These are phyloP conservation scores for Crucihimalaya himalaica DNA, from an alignment of 345 rosid genomes.

Conservation along the genomic window DNA sequence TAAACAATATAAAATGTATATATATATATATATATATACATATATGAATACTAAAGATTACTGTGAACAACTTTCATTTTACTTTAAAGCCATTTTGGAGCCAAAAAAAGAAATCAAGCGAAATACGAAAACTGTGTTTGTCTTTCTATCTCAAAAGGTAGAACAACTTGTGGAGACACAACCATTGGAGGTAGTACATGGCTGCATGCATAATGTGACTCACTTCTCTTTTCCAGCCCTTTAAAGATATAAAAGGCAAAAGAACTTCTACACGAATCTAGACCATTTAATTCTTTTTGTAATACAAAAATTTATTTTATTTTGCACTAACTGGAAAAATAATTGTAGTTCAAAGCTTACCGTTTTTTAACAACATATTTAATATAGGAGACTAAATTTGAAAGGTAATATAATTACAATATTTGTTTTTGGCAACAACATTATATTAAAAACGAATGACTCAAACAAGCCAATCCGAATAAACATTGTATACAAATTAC, in stretches of 20 bases:
- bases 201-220: conserved; percentile 38
- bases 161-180: conserved; percentile 34
- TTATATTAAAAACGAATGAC: too few species aligned
- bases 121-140: background rate
- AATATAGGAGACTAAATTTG: background rate
- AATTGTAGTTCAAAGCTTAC: background rate
- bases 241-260: conserved; percentile 8
- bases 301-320: background rate
- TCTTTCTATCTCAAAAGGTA: conserved; percentile 5
- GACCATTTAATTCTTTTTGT: conserved; percentile 7
- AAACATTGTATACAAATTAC: too few species aligned
- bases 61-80: background rate
- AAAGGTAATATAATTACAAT: background rate
- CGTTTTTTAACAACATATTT: background rate
- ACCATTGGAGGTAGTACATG: conserved; percentile 23
- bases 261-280: conserved; percentile 24
- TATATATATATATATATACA: too few species aligned
- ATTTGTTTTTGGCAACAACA: too few species aligned
- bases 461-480: too few species aligned
- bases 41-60: background rate
- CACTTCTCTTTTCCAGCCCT: conserved; percentile 24
- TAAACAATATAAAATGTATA: too few species aligned
- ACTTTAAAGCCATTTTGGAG: background rate
- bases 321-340: background rate
- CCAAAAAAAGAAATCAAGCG: background rate